Evolutionary conservation across 306 rosid species (phyloP), one percentile per base, ranked within the genome.

Genomic region (Dryas octopetala): DNA sequence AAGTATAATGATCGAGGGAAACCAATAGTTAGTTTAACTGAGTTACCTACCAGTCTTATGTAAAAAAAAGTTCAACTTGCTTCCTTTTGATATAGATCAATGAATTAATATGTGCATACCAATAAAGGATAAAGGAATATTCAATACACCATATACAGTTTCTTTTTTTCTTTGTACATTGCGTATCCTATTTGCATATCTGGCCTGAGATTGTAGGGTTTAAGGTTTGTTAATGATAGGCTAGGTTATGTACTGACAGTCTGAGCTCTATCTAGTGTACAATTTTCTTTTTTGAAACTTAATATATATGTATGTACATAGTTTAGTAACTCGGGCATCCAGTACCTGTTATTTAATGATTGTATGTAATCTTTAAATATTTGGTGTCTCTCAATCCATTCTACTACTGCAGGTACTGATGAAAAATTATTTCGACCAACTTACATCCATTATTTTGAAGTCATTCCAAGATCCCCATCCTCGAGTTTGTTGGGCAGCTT

Each of bases 401-500:
- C 17, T 6, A 3, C 15, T 6, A 55, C 53, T 55, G 65, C 75
- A 71, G 75, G 75, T 71, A 17, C 47, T 71, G 75, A 71, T 7
- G 75, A 43, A 55, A n/a, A 61, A 71, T 1, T 55, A 23, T 71
- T 71, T 55, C 43, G 75, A 71, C 48, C 65, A 41, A 71, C 14
- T 71, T 54, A 71, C 53, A 5, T 7, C 52, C 17, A 13, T 54
- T 19, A 41, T 71, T 71, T 44, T 55, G 51, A 71, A 40, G 38
- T 71, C 75, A 11, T 71, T 71, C 52, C 16, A 19, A 11, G 75
- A 71, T 71, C 75, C 75, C 60, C 75, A 71, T 55, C 9, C 52
- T 12, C 52, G 4, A 71, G 75, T 71, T 43, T 71, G 75, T 70
- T 70, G 52, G 60, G 74, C 63, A 54, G 74, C 74, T 54, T 70